These are phyloP conservation scores for Capronia coronata DNA, from an alignment of 2,329 filamentous ascomycete genomes.

Conservation along the genomic window DNA sequence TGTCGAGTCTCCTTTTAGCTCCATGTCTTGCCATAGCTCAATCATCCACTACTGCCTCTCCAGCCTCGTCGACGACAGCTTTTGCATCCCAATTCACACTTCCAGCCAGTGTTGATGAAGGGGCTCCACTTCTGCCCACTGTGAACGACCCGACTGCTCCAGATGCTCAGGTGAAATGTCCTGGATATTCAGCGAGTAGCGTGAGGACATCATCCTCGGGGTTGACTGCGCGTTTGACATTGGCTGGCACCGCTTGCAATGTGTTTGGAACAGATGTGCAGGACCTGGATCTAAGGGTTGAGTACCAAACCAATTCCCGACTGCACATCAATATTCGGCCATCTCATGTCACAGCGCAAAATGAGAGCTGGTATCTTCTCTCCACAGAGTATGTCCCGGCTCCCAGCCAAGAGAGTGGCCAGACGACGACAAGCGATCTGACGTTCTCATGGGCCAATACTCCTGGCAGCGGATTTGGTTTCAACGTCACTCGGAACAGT, in stretches of 20 bases:
- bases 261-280: slow-evolving; percentile 71
- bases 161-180: slow-evolving; percentile 57
- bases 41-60: slow-evolving; percentile 12
- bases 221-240: slow-evolving; percentile 46
- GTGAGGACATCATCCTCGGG: slow-evolving; percentile 43
- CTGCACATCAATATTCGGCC: slow-evolving; percentile 66
- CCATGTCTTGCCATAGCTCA: slow-evolving; percentile 15
- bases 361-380: slow-evolving; percentile 61
- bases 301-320: slow-evolving; percentile 59
- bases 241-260: slow-evolving; percentile 58
- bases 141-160: slow-evolving; percentile 58
- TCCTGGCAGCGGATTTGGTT: slow-evolving; percentile 49
- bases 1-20: slow-evolving; percentile 13
- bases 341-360: slow-evolving; percentile 54
- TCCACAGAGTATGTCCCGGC: slow-evolving; percentile 57
- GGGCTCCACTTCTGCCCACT: slow-evolving; percentile 53
- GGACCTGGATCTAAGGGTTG: slow-evolving; percentile 59
- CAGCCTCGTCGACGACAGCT: slow-evolving; percentile 7
- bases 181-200: slow-evolving; percentile 52
- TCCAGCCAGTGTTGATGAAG: slow-evolving; percentile 42
- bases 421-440: slow-evolving; percentile 38
- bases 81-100: slow-evolving; percentile 39
- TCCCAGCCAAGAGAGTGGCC: slow-evolving; percentile 44
- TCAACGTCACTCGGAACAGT: slow-evolving; percentile 50
- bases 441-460: slow-evolving; percentile 50